Evolutionary conservation across 1,139 yeast species (phyloP), one percentile per base, ranked within the genome.

Genomic region (Saccharomyces hybrid): DNA sequence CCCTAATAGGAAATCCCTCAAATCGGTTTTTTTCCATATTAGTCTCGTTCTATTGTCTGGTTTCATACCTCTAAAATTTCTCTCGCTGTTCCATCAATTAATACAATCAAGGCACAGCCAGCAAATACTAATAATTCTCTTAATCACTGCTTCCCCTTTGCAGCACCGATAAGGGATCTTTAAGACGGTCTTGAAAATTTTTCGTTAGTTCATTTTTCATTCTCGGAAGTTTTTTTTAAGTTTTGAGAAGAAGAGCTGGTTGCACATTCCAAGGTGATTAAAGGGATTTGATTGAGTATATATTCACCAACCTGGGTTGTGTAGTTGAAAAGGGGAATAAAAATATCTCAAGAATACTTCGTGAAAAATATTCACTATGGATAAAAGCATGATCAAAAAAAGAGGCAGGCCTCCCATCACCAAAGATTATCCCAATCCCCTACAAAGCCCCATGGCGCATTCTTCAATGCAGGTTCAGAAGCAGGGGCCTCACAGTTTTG

Each of bases 391-490:
- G 25, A 20, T 38, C 26, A 63, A 59, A 54, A 64, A 63, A 46
- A 61, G 73, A 54, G 73, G 73, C 5, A 63, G 73, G 62, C 73
- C 73, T 7, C 66, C 69, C 16, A 63, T 70, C 8, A 62, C 65
- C 27, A 70, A 68, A 57, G 62, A 66, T 32, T 70, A 70, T 51
- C 61, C 63, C 20, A 64, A 68, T 53, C 72, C 72, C n/a, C 56
- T 67, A 61, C 64, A 67, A 52, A 64, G 69, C 16, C 73, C 73
- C 16, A 68, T 70, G 72, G 73, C 73, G 5, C 64, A 63, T 30
- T 65, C 71, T 4, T 70, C 73, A 3, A 49, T 65, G 54, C 63
- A 65, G 52, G 69, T 70, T 38, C 70, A 69, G 50, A 64, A 57
- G 50, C 60, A 60, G 44, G 69, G 68, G 11, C 56, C 65, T 7